phyloP scores from a whole-genome alignment of 179 eudicot species.

The Beta lomatogona region DNA sequence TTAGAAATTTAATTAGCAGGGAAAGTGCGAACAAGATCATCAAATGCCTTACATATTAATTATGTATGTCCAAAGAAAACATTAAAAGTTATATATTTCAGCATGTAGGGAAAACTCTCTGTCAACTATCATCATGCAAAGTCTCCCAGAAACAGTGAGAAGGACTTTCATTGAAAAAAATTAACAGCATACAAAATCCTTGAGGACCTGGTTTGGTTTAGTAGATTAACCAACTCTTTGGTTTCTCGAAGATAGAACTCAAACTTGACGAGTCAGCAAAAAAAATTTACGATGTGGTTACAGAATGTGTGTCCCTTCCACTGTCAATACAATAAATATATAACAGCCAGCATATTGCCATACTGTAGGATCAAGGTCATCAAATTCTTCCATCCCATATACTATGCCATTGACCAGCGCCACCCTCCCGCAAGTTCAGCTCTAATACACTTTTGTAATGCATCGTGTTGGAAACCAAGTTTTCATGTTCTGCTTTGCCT shows the following conservation, averaged over 20 bases:
- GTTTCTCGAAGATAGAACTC: not conserved
- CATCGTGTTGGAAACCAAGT: not conserved
- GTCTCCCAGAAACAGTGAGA: no score
- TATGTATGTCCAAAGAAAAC: no score
- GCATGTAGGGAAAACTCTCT: not conserved
- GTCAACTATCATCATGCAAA: no score
- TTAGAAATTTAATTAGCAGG: not conserved
- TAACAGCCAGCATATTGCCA: not conserved
- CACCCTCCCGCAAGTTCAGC: not conserved
- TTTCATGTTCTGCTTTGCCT: not conserved
- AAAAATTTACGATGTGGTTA: not conserved
- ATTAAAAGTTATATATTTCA: no score
- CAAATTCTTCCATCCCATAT: not conserved
- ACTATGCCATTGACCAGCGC: not conserved
- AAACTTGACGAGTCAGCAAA: not conserved
- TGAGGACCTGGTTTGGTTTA: no score
- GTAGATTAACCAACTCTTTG: not conserved
- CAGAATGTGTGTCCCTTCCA: not conserved
- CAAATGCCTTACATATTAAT: no score
- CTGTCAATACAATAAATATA: not conserved
- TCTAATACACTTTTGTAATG: not conserved
- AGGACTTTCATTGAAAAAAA: no score
- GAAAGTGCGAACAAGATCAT: no score
- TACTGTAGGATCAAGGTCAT: not conserved
- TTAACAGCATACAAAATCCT: no score